These are phyloP conservation scores for Funneliformis geosporum DNA, from an alignment of 192 early-diverging fungal species.

Conservation along the genomic window DNA sequence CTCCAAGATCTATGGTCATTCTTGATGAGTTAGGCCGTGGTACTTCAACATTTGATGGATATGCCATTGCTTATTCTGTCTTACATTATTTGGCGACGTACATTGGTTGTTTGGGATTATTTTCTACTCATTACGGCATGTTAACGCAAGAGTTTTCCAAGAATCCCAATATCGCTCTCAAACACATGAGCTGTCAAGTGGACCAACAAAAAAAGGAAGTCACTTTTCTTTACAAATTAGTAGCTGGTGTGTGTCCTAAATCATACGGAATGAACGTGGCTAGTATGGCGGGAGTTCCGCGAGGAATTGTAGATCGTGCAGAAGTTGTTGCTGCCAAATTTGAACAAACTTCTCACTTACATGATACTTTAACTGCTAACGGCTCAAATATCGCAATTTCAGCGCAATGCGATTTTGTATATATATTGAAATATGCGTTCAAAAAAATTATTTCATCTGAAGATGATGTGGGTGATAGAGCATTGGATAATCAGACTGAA, in stretches of 20 bases:
- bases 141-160: conserved; percentile 83
- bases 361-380: conserved; percentile 32
- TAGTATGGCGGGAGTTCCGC: conserved; percentile 90
- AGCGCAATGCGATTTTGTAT: conserved; percentile 35
- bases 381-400: conserved; percentile 10
- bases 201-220: conserved; percentile 84
- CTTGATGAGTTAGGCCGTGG: conserved; percentile 98
- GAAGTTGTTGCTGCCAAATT: conserved; percentile 71
- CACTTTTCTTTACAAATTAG: conserved; percentile 92
- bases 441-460: not conserved
- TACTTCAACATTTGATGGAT: conserved; percentile 95
- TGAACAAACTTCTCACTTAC: conserved; percentile 54
- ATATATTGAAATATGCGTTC: conserved; percentile 27
- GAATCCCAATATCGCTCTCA: conserved; percentile 76
- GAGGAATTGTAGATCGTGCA: conserved; percentile 69
- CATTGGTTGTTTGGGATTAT: conserved; percentile 86
- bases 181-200: conserved; percentile 85
- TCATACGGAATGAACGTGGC: conserved; percentile 99
- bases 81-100: conserved; percentile 81
- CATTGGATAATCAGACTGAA: conserved; percentile 32
- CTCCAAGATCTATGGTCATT: conserved; percentile 87
- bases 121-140: conserved; percentile 95
- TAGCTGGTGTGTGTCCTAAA: conserved; percentile 82
- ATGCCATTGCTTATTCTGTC: conserved; percentile 92
- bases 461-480: conserved; percentile 31